Conservation (phyloP, 139 green algal species). For the Diplosphaera chodatii region DNA sequence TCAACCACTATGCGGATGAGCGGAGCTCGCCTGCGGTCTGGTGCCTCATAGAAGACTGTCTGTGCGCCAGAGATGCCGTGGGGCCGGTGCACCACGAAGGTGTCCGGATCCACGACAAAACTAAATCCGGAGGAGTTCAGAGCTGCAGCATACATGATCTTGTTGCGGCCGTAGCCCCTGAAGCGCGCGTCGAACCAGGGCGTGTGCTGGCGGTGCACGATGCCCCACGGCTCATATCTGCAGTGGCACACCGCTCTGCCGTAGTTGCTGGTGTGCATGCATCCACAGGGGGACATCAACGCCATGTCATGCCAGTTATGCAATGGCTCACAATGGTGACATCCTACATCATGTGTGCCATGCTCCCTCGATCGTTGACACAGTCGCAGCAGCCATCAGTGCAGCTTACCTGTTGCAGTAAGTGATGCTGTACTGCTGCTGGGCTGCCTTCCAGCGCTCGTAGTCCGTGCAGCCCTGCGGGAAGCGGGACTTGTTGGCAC, state of each 20-base stretch:
- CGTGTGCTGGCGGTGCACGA: slow-evolving; percentile 19
- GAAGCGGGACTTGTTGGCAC: slow-evolving; percentile 16
- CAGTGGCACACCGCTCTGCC: too few species aligned
- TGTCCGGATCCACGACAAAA: not conserved
- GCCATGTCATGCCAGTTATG: too few species aligned
- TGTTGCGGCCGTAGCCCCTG: slow-evolving; percentile 25
- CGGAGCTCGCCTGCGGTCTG: not conserved
- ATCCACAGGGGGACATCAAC: too few species aligned
- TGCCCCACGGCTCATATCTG: slow-evolving; percentile 37
- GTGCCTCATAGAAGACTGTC: not conserved
- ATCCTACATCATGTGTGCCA: too few species aligned
- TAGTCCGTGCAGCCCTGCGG: slow-evolving; percentile 28
- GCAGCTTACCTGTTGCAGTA: not conserved
- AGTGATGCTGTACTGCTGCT: not conserved
- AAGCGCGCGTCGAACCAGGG: slow-evolving; percentile 46
- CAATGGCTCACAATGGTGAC: too few species aligned
- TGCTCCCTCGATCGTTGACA: too few species aligned
- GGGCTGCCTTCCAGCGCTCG: slow-evolving; percentile 20
- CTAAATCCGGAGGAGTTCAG: not conserved
- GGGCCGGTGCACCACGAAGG: not conserved
- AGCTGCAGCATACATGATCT: slow-evolving; percentile 1
- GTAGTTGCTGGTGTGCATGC: too few species aligned
- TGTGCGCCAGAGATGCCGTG: not conserved
- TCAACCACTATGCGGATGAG: not conserved
- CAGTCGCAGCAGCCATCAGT: too few species aligned